These are phyloP conservation scores for Saccharomyces hybrid DNA, from an alignment of 1,139 yeast genomes.

Conservation along the genomic window DNA sequence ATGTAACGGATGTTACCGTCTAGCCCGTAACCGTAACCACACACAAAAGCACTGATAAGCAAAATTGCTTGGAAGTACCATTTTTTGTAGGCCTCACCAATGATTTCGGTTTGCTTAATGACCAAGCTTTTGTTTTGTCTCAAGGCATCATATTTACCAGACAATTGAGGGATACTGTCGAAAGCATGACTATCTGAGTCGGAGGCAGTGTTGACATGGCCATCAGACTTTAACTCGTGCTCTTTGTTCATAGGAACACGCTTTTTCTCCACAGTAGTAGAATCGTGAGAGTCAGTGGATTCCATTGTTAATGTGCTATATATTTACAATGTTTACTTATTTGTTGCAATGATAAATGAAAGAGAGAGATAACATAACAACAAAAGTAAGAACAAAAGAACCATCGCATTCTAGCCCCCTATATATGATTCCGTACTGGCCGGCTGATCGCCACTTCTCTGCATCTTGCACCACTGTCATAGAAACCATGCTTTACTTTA, in stretches of 20 bases:
- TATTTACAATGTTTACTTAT: background rate
- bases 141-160: background rate
- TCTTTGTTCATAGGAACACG: background rate
- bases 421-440: background rate
- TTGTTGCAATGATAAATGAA: background rate
- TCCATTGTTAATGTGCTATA: background rate
- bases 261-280: background rate
- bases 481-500: background rate
- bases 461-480: background rate
- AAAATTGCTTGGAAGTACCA: constrained; percentile 18
- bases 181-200: background rate
- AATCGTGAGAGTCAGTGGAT: background rate
- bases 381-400: background rate
- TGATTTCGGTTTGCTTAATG: constrained; percentile 18
- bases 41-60: constrained; percentile 44
- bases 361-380: background rate
- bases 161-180: background rate
- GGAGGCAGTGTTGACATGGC: background rate
- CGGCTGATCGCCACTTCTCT: background rate
- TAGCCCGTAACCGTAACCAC: constrained; percentile 61
- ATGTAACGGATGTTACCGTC: constrained; percentile 48
- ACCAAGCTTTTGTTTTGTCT: constrained; percentile 4
- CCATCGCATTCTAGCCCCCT: background rate
- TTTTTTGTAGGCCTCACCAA: constrained; percentile 16
- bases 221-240: background rate